Conservation (phyloP, 495 filamentous ascomycete species). For the Evansstolkia leycettana region DNA sequence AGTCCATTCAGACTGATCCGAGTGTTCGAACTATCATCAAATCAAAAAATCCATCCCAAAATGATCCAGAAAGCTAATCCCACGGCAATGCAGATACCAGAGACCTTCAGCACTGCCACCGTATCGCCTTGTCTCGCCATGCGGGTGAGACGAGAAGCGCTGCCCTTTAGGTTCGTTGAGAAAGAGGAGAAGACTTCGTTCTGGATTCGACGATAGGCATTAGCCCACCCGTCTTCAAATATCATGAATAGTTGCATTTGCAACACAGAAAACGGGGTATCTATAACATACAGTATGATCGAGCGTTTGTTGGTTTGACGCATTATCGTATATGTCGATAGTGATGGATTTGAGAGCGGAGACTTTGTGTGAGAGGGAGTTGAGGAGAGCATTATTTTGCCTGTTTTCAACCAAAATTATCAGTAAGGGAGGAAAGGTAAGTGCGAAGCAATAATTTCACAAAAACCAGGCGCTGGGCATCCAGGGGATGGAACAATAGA, state of each 20-base stretch:
- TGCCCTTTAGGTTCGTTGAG: constrained; percentile 58
- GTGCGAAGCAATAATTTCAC: too few relatives aligned
- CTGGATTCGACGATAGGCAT: constrained; percentile 13
- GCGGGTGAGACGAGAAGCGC: constrained; percentile 71
- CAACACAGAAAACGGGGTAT: background rate
- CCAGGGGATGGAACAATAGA: background rate
- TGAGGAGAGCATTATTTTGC: constrained; percentile 93
- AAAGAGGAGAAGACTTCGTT: constrained; percentile 52
- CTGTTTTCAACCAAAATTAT: constrained; percentile 26
- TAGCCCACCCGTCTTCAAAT: background rate
- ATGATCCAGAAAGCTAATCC: constrained; percentile 67
- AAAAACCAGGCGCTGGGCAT: too few relatives aligned
- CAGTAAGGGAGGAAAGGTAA: too few relatives aligned
- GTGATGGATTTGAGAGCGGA: constrained; percentile 89
- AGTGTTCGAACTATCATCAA: background rate
- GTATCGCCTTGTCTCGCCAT: constrained; percentile 90
- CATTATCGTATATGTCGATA: constrained; percentile 96
- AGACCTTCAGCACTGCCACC: constrained; percentile 77
- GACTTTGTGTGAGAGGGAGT: constrained; percentile 81
- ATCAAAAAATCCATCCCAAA: constrained; percentile 51
- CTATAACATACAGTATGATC: constrained; percentile 59
- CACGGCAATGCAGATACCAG: constrained; percentile 65
- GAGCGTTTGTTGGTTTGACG: constrained; percentile 72
- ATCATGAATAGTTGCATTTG: background rate
- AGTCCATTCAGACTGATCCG: too few relatives aligned